phyloP scores from a whole-genome alignment of 2,329 filamentous ascomycete genomes.

The Drechslera avenae region DNA sequence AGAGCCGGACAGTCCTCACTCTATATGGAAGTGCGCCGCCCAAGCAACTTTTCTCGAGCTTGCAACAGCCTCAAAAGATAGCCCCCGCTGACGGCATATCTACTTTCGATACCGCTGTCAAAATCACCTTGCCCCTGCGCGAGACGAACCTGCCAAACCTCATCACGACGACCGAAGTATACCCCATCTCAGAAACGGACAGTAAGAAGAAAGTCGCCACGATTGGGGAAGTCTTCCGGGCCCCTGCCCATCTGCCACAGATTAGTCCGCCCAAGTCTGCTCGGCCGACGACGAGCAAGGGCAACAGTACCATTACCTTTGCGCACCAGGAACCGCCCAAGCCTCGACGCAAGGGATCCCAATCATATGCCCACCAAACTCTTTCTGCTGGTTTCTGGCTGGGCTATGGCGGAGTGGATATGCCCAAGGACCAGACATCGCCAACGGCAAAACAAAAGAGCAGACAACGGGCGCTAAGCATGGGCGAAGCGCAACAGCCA shows the following conservation, averaged over 20 bases:
- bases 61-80: conserved; percentile 63
- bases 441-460: conserved; percentile 70
- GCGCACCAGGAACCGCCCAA: conserved; percentile 59
- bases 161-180: conserved; percentile 70
- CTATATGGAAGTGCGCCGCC: conserved; percentile 74
- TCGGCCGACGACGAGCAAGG: conserved; percentile 69
- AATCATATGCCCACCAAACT: conserved; percentile 69
- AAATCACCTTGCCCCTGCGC: conserved; percentile 58
- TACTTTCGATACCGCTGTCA: conserved; percentile 49
- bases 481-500: conserved; percentile 63
- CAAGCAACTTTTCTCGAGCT: conserved; percentile 83
- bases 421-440: conserved; percentile 55
- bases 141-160: conserved; percentile 75
- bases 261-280: conserved; percentile 74
- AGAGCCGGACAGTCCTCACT: conserved; percentile 69
- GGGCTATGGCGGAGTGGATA: conserved; percentile 57
- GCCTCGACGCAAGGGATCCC: conserved; percentile 45
- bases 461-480: conserved; percentile 72
- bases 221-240: conserved; percentile 75
- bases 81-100: conserved; percentile 39
- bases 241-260: conserved; percentile 67
- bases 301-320: conserved; percentile 56
- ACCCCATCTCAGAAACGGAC: conserved; percentile 56
- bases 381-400: conserved; percentile 71
- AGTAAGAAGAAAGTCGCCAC: conserved; percentile 62